A percentile compares a stretch with the other conserved stretches of the same genome.
Conservation (phyloP, 768 basidiomycete species). For the Chalciporus chontae region DNA sequence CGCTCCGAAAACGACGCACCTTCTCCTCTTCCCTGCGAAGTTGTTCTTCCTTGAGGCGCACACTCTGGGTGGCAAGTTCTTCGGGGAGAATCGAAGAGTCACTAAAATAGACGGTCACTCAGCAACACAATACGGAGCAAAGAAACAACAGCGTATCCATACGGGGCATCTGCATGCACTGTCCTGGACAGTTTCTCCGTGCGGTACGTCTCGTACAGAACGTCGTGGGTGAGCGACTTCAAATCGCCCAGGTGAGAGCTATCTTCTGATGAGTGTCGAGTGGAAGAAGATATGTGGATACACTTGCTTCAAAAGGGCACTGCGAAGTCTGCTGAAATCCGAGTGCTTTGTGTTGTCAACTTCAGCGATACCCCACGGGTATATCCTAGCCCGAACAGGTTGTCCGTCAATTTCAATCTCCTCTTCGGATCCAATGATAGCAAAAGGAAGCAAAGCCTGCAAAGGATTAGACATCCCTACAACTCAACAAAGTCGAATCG, state of each 20-base stretch:
- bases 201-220: conserved; percentile 95
- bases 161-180: conserved; percentile 78
- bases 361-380: conserved; percentile 98
- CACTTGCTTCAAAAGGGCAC: conserved; percentile 82
- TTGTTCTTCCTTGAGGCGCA: conserved; percentile 98
- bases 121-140: conserved; percentile 16
- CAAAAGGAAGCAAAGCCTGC: conserved; percentile 90
- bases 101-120: conserved; percentile 38
- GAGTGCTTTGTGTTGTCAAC: conserved; percentile 99
- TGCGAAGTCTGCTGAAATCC: conserved; percentile 93
- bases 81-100: conserved; percentile 92
- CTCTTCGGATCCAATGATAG: conserved; percentile 95
- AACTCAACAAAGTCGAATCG: conserved; percentile 7
- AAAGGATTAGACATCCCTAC: conserved; percentile 3
- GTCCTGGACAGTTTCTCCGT: conserved; percentile 95
- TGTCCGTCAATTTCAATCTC: conserved; percentile 93
- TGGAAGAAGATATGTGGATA: conserved; percentile 1
- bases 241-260: conserved; percentile 94
- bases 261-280: conserved; percentile 10
- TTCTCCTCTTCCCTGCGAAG: conserved; percentile 96
- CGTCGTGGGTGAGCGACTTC: conserved; percentile 91
- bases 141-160: conserved; percentile 18
- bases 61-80: conserved; percentile 94
- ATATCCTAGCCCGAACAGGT: conserved; percentile 87
- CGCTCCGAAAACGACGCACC: conserved; percentile 35